These are phyloP conservation scores for Abrus pulchellus DNA, from an alignment of 306 rosid genomes.

Conservation along the genomic window DNA sequence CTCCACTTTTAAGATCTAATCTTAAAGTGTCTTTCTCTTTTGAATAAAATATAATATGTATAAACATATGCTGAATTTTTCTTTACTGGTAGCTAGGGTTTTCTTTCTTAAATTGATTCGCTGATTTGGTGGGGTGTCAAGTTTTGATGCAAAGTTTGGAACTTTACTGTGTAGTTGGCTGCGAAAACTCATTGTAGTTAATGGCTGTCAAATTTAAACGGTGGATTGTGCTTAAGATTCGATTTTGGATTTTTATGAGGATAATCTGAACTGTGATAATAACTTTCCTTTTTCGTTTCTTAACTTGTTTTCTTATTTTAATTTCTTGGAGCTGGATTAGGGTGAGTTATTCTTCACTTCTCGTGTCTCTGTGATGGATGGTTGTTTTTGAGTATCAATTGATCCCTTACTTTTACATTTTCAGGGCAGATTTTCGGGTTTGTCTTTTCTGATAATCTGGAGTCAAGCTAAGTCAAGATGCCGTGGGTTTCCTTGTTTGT, in stretches of 20 bases:
- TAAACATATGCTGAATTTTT: not conserved
- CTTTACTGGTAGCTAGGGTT: constrained; percentile 43
- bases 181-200: not conserved
- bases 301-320: not conserved
- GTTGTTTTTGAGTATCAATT: constrained; percentile 7
- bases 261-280: constrained; percentile 14
- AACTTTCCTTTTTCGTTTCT: not conserved
- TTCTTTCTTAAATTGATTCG: constrained; percentile 27
- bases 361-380: not conserved
- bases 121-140: constrained; percentile 24
- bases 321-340: constrained; percentile 4
- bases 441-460: constrained; percentile 48
- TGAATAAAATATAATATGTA: not conserved
- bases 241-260: constrained; percentile 7
- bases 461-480: constrained; percentile 73
- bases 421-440: constrained; percentile 53
- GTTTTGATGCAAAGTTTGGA: constrained; percentile 40
- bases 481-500: constrained; percentile 85
- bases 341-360: not conserved
- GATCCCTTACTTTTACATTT: constrained; percentile 37
- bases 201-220: constrained; percentile 27
- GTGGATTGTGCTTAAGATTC: constrained; percentile 29
- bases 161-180: constrained; percentile 21
- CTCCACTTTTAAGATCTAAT: constrained; percentile 39
- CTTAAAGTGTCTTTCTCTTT: not conserved